Base-by-base conservation (phyloP, 768 basidiomycete species). In the Chalciporus piperatus region DNA sequence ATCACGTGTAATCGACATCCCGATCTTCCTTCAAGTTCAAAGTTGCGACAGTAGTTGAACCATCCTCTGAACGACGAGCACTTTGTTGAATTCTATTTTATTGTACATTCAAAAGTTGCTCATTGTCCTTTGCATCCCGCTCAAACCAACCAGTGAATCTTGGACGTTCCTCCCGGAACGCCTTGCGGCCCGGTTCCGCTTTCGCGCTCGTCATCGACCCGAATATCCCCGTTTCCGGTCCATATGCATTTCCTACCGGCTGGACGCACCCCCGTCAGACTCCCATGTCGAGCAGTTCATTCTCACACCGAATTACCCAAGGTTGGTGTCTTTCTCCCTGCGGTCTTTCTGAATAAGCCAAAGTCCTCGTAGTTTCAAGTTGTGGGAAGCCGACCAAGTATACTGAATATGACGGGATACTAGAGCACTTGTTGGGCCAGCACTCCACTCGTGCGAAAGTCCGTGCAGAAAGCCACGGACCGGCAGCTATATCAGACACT, bases 181-280 rank as follows among this genome's bases (percentile, higher is more conserved):
- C 3, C 12, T 43, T 25, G 11, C 27, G 16, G 28, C 4, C n/a
- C 32, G 25, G 47, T 4, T 48, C 47, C 38, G 23, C 4, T 19
- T 39, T 8, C 40, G 7, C 23, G 41, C 25, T 48, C 25, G 33
- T 41, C 37, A 28, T 22, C 25, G n/a, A 51, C 41, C 61, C 59
- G 53, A 28, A 27, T 49, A 43, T 39, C 30, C 52, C 55, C 56
- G 51, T 20, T 17, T 35, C 32, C 27, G 45, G 42, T 35, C 27
- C 25, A 30, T 43, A 41, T 48, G 47, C 27, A n/a, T 51, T 51
- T 28, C 37, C 33, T 23, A 20, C 41, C 4, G 19, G 19, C 13
- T 44, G 42, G 41, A 39, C 5, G 14, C 12, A 10, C 9, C 14
- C 13, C 39, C 19, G 35, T 46, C 41, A 47, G 41, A 7, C 35